Evolutionary conservation across 2,329 filamentous ascomycete species (phyloP), one percentile per base, ranked within the genome.

Genomic region (Ophiosphaerella narmari): DNA sequence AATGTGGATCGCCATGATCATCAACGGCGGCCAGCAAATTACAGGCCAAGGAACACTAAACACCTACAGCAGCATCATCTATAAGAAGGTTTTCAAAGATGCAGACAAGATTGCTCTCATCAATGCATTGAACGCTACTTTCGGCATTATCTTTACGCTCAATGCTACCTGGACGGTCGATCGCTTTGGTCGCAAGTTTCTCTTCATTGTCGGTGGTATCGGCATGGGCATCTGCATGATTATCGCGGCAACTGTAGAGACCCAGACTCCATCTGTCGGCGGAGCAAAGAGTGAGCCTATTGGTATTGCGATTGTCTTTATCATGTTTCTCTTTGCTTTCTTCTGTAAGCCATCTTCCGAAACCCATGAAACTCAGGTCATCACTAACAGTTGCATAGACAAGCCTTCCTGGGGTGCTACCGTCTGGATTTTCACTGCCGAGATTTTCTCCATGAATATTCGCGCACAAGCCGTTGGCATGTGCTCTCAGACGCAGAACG

Each of bases 131-230:
- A 90, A 89, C 67, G 86, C 86, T 35, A 90, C 86, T 5, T 87
- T 86, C 58, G 85, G 85, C 48, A 90, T 90, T 55, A 52, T 89
- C 18, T 90, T 90, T 73, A 90, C 87, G 0, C 77, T 89, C 38
- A 89, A 89, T 59, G 86, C 87, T 12, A 82, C 86, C 33, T 90
- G 87, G 86, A 88, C 86, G 4, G 85, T 88, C 31, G 87, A 90
- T 68, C 81, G 86, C 42, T 89, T 86, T 58, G 87, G 87, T 33
- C 81, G 87, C 44, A 86, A 86, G 61, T 86, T 86, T 77, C 76
- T 90, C 50, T 80, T 90, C 62, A 85, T 90, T 48, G 77, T 85
- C 32, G 87, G 87, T 62, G 86, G 82, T 35, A 72, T 86, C 38
- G 87, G 87, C 33, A 90, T 90, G 82, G 84, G 81, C 4, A 52